Percentiles rank a stretch among this genome's conserved stretches.
These are phyloP conservation scores for Chlorella sp. DNA, from an alignment of 139 green algal genomes.

Conservation along the genomic window DNA sequence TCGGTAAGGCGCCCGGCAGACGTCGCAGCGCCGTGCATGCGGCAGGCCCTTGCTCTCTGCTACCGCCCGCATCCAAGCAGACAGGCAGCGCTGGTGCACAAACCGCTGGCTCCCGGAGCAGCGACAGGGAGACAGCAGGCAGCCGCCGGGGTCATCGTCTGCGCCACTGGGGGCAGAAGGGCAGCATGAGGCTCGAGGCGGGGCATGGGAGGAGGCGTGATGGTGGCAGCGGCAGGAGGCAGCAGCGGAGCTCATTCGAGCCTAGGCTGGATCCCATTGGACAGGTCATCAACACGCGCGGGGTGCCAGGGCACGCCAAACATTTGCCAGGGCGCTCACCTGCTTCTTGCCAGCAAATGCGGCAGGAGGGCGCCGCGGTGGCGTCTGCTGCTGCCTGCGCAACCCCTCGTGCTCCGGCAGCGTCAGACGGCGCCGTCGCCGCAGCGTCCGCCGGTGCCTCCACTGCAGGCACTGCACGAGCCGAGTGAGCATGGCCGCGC, in stretches of 20 bases:
- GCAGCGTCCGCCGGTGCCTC: neutral
- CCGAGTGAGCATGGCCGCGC: too few species aligned
- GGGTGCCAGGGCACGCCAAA: too few species aligned
- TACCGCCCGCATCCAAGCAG: constrained; percentile 25
- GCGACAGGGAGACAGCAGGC: constrained; percentile 38
- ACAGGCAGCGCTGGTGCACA: constrained; percentile 45
- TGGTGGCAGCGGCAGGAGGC: too few species aligned
- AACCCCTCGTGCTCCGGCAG: neutral
- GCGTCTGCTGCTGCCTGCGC: neutral
- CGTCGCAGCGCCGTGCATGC: constrained; percentile 13
- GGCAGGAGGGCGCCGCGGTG: too few species aligned
- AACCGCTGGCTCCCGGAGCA: constrained; percentile 28
- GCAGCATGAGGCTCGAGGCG: neutral
- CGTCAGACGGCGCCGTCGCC: neutral
- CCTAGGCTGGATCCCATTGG: too few species aligned
- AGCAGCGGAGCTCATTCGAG: neutral
- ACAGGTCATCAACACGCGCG: too few species aligned
- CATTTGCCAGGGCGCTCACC: neutral
- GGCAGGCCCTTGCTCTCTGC: neutral
- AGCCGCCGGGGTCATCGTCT: neutral
- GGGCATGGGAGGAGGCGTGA: too few species aligned
- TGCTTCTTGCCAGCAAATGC: constrained; percentile 8
- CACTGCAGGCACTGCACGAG: too few species aligned
- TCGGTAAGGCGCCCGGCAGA: constrained; percentile 15
- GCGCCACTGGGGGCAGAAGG: neutral